These are phyloP conservation scores for Echites panduratus DNA, from an alignment of 257 asterid genomes.

Conservation along the genomic window DNA sequence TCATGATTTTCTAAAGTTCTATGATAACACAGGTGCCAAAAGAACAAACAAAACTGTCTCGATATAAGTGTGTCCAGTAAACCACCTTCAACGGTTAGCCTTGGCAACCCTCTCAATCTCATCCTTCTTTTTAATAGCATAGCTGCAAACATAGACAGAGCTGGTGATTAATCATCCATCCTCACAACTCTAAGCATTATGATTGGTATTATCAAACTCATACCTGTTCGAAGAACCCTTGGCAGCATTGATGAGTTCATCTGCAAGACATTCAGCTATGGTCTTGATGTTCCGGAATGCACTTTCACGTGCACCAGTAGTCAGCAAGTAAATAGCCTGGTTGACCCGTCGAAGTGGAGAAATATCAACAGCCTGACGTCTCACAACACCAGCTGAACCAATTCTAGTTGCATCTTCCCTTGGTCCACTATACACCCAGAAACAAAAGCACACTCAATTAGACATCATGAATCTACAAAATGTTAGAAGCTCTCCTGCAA, in stretches of 20 bases:
- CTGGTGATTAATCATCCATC: neutral
- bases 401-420: slow-evolving; percentile 35
- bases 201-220: neutral
- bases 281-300: slow-evolving; percentile 36
- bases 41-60: slow-evolving; percentile 17
- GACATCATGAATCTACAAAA: neutral
- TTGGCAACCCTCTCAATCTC: slow-evolving; percentile 92
- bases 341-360: slow-evolving; percentile 38
- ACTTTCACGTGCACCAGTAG: slow-evolving; percentile 36
- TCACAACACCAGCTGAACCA: slow-evolving; percentile 37
- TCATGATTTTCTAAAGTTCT: slow-evolving; percentile 9
- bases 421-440: slow-evolving; percentile 19
- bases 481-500: neutral
- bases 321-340: slow-evolving; percentile 31
- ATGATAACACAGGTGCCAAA: neutral
- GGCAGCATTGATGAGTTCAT: slow-evolving; percentile 35
- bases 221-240: slow-evolving; percentile 38
- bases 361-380: slow-evolving; percentile 37
- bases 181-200: neutral
- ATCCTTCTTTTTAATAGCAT: slow-evolving; percentile 85
- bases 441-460: neutral
- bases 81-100: slow-evolving; percentile 60
- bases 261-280: slow-evolving; percentile 36
- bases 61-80: neutral
- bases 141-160: slow-evolving; percentile 38